phyloP scores from a whole-genome alignment of 2,329 filamentous ascomycete genomes.

The Cordyceps cicadae region DNA sequence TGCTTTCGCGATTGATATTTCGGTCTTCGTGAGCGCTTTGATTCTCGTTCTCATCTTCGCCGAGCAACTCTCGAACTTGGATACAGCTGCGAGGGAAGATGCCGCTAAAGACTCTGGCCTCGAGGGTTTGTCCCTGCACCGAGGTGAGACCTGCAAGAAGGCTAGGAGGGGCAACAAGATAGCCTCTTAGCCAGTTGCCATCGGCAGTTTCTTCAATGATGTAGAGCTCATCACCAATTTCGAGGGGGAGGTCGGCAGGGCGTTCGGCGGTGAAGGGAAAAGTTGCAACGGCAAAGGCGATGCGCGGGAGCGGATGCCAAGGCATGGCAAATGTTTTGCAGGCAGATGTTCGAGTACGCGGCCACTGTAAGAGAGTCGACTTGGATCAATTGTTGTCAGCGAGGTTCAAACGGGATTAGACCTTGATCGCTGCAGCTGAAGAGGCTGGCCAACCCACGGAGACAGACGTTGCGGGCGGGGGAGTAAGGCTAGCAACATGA shows the following conservation, averaged over 20 bases:
- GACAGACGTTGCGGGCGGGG: conserved; percentile 9
- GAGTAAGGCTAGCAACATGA: conserved; percentile 7
- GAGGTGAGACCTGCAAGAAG: conserved; percentile 86
- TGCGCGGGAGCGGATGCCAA: conserved; percentile 93
- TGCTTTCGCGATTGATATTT: conserved; percentile 19
- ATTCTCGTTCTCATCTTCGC: conserved; percentile 55
- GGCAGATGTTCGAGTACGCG: neutral
- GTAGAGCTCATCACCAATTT: conserved; percentile 97
- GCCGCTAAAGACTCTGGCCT: conserved; percentile 95
- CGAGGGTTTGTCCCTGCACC: conserved; percentile 83
- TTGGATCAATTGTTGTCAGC: neutral
- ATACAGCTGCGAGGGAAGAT: conserved; percentile 95
- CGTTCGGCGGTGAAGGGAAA: conserved; percentile 85
- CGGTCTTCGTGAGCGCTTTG: conserved; percentile 31
- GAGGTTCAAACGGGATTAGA: neutral
- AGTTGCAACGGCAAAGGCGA: conserved; percentile 94
- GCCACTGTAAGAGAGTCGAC: conserved; percentile 10
- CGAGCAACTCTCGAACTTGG: conserved; percentile 85
- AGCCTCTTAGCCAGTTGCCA: conserved; percentile 89
- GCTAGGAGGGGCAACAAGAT: conserved; percentile 88
- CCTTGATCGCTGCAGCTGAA: neutral
- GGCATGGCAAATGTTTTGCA: conserved; percentile 53
- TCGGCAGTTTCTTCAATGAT: conserved; percentile 95
- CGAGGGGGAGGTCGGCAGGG: conserved; percentile 85
- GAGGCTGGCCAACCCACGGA: conserved; percentile 4